Percentiles rank a stretch among this genome's conserved stretches.
Evolutionary conservation across 352 stramenopile genomes (phyloP).

Genomic region (Thraustochytrium striatum): DNA sequence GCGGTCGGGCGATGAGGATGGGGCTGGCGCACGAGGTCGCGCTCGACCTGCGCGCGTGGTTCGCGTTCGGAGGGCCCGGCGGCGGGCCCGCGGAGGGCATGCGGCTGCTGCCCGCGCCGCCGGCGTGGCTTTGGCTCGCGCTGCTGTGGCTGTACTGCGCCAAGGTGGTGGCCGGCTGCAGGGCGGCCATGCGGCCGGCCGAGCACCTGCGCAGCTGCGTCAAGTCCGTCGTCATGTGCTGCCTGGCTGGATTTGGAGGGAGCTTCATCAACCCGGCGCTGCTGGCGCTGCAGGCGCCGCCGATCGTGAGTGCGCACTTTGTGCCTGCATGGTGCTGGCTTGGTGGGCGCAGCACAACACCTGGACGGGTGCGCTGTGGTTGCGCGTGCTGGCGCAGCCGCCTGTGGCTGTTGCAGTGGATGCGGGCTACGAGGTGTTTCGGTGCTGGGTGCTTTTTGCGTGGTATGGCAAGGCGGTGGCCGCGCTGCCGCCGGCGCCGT

Average conservation of each 20-base stretch:
- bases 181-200: background rate
- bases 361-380: background rate
- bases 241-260: constrained; percentile 2
- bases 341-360: constrained; percentile 13
- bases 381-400: background rate
- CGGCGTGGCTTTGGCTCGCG: background rate
- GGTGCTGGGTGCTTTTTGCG: background rate
- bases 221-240: constrained; percentile 4
- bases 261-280: constrained; percentile 29
- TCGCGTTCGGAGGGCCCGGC: background rate
- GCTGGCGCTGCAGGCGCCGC: background rate
- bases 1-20: background rate
- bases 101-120: background rate
- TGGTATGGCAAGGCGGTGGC: background rate
- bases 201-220: background rate
- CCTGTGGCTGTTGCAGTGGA: background rate
- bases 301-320: background rate
- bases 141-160: background rate
- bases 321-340: background rate
- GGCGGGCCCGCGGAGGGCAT: background rate
- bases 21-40: background rate
- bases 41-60: background rate
- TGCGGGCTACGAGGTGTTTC: constrained; percentile 2
- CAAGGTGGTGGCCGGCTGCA: background rate
- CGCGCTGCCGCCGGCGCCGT: constrained; percentile 47